Percentiles rank a stretch among this genome's conserved stretches.
These are phyloP conservation scores for Podospora sp. DNA, from an alignment of 495 filamentous ascomycete genomes.

Conservation along the genomic window DNA sequence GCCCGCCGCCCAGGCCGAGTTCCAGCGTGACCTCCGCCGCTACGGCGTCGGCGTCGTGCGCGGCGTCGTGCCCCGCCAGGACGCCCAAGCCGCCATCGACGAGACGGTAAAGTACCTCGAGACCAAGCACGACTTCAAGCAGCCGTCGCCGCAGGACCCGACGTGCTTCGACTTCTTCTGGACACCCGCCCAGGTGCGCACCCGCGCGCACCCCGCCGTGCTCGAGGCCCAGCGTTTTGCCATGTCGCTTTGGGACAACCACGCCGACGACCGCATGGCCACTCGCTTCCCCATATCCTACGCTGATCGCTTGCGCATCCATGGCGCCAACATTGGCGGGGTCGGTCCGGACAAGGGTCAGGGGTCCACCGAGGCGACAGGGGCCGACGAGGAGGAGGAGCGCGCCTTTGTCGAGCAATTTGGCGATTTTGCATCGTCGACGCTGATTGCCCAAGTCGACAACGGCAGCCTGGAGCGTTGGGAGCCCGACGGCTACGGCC, in stretches of 20 bases:
- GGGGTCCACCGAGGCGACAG: conserved; percentile 22
- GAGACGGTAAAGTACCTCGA: conserved; percentile 64
- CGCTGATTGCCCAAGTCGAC: conserved; percentile 73
- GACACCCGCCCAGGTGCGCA: conserved; percentile 78
- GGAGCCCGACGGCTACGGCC: conserved; percentile 82
- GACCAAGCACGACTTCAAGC: conserved; percentile 56
- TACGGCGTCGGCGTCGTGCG: conserved; percentile 69
- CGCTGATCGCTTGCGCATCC: conserved; percentile 82
- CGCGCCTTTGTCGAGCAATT: conserved; percentile 42
- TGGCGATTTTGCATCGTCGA: conserved; percentile 49
- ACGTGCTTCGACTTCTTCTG: conserved; percentile 94
- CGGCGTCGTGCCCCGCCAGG: conserved; percentile 60
- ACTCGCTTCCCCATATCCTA: conserved; percentile 72
- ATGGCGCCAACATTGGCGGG: conserved; percentile 45
- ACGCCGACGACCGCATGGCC: conserved; percentile 60
- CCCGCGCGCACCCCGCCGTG: conserved; percentile 75
- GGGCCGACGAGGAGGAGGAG: conserved; percentile 26
- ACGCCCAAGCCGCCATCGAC: conserved; percentile 60
- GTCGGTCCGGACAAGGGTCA: conserved; percentile 33
- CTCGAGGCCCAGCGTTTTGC: conserved; percentile 75
- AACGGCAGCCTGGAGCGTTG: conserved; percentile 86
- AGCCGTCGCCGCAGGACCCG: conserved; percentile 59
- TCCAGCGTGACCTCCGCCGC: conserved; percentile 59
- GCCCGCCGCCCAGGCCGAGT: conserved; percentile 51
- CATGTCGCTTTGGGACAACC: conserved; percentile 81